Evolutionary conservation across 2,329 filamentous ascomycete species (phyloP).

Genomic region (Fusarium sp.): DNA sequence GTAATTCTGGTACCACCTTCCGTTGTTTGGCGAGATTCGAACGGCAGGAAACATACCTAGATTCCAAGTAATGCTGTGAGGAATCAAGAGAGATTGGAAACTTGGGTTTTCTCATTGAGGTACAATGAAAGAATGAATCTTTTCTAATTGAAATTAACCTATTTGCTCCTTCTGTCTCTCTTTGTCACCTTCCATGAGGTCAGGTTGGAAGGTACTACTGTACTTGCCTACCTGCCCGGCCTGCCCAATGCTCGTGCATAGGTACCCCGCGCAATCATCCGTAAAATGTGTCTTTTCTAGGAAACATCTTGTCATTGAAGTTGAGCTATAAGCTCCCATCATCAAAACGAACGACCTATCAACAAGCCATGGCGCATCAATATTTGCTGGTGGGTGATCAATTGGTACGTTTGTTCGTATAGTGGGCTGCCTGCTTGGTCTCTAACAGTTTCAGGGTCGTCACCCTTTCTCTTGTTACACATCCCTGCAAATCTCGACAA

Average conservation of each 20-base stretch:
- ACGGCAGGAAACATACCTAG: background rate
- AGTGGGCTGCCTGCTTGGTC: background rate
- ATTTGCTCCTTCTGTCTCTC: background rate
- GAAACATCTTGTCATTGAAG: background rate
- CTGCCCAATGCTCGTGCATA: background rate
- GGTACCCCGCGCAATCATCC: background rate
- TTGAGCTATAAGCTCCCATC: background rate
- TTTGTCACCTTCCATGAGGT: background rate
- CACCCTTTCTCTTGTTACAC: background rate
- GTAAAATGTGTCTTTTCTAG: background rate
- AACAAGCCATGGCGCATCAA: background rate
- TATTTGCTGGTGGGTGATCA: background rate
- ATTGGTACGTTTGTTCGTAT: slow-evolving; percentile 10
- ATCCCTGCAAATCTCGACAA: slow-evolving; percentile 25
- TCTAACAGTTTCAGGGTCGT: slow-evolving; percentile 26
- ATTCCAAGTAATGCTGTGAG: background rate
- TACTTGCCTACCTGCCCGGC: background rate
- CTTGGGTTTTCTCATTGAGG: background rate
- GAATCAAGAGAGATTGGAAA: background rate
- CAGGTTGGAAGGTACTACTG: background rate
- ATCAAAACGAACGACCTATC: background rate
- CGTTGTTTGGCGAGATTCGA: background rate
- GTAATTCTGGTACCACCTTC: background rate
- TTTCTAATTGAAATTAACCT: background rate
- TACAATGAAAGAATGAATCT: too few relatives aligned